These are phyloP conservation scores for Zymoseptoria brevis DNA, from an alignment of 2,329 filamentous ascomycete species.

Conservation along the genomic window DNA sequence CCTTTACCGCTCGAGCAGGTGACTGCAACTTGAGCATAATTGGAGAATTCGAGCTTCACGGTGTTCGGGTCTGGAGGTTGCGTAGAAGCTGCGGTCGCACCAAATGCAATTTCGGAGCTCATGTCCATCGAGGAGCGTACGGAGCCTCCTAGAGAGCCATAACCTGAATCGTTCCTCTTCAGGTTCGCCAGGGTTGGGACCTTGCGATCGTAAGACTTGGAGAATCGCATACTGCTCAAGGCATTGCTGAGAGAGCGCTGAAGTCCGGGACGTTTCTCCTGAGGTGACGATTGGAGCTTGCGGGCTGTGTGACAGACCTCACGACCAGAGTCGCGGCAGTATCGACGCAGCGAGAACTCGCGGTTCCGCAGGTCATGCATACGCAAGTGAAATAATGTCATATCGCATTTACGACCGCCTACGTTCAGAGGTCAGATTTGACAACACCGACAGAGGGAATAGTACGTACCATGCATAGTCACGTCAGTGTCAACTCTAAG, in stretches of 20 bases:
- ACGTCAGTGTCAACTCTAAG: slow-evolving; percentile 77
- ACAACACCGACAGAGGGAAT: not conserved
- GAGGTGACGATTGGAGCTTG: slow-evolving; percentile 53
- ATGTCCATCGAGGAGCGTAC: slow-evolving; percentile 26
- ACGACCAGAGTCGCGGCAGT: slow-evolving; percentile 84
- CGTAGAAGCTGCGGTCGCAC: slow-evolving; percentile 5
- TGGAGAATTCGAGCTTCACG: slow-evolving; percentile 89
- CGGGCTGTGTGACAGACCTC: slow-evolving; percentile 82
- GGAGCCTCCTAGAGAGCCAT: slow-evolving; percentile 45
- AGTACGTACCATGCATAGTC: slow-evolving; percentile 37
- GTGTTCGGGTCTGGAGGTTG: slow-evolving; percentile 44
- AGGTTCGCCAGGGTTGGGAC: slow-evolving; percentile 34
- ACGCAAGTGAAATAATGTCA: slow-evolving; percentile 83
- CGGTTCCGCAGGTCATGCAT: slow-evolving; percentile 85
- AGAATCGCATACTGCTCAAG: slow-evolving; percentile 44
- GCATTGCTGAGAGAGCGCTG: slow-evolving; percentile 55
- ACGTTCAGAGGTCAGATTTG: not conserved
- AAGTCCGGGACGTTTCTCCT: slow-evolving; percentile 41
- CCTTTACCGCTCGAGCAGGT: slow-evolving; percentile 58
- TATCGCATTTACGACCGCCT: slow-evolving; percentile 46
- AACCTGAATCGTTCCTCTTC: slow-evolving; percentile 52
- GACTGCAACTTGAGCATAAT: slow-evolving; percentile 88
- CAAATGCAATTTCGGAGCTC: slow-evolving; percentile 47
- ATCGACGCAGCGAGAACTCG: slow-evolving; percentile 83
- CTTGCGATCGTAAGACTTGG: slow-evolving; percentile 46